A percentile compares a stretch with the other conserved stretches of the same genome.
Conservation (phyloP, 2,329 filamentous ascomycete genomes). For the Penicillium aurantiogriseum region DNA sequence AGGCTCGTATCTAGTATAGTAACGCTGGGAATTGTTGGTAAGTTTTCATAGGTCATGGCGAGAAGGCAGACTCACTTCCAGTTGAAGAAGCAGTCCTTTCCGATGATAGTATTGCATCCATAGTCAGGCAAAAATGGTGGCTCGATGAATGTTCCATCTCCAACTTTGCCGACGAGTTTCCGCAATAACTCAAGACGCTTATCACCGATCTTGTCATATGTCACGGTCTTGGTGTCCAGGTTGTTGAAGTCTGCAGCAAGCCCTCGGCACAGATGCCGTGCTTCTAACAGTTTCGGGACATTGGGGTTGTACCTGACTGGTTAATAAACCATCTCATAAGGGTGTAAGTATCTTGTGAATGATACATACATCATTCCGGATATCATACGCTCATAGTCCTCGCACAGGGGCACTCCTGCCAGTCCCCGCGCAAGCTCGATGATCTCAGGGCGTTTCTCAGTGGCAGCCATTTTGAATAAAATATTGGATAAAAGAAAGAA, state of each 20-base stretch:
- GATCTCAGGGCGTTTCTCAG: constrained; percentile 30
- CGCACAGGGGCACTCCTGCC: constrained; percentile 29
- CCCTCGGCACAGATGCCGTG: constrained; percentile 30
- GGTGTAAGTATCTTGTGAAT: background rate
- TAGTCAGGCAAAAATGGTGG: constrained; percentile 35
- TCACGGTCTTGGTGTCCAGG: constrained; percentile 25
- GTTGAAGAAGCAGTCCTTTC: constrained; percentile 34
- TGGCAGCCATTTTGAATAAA: constrained; percentile 22
- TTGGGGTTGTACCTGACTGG: constrained; percentile 31
- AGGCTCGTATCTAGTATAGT: constrained; percentile 54
- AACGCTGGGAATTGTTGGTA: constrained; percentile 46
- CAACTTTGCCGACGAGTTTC: constrained; percentile 30
- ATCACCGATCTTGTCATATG: constrained; percentile 29
- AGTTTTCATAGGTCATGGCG: background rate
- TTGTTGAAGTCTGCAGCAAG: constrained; percentile 31
- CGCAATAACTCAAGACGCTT: constrained; percentile 27
- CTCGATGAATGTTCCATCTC: constrained; percentile 32
- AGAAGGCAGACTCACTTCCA: constrained; percentile 26
- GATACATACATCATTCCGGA: constrained; percentile 36
- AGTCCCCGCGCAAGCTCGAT: constrained; percentile 31
- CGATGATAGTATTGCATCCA: constrained; percentile 34
- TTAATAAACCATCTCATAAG: background rate
- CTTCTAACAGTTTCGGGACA: constrained; percentile 27
- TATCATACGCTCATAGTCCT: constrained; percentile 39
- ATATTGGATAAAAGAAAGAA: background rate